Conservation (phyloP, 2,329 filamentous ascomycete species). For the Aspergillus ochraceus region DNA sequence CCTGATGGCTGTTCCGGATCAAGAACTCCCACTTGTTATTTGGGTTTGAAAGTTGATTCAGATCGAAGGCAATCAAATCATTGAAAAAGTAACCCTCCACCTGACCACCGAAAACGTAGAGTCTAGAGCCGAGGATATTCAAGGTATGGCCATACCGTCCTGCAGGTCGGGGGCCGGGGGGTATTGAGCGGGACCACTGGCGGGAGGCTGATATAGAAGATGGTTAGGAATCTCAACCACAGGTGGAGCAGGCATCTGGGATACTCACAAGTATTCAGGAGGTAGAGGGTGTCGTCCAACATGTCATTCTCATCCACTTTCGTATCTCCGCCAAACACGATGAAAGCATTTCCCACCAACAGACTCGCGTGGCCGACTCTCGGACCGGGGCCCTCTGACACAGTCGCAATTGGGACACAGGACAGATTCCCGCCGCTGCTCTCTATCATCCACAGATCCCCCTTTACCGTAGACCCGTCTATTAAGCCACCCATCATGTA, state of each 20-base stretch:
- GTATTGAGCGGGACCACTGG: constrained; percentile 94
- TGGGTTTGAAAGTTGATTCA: constrained; percentile 89
- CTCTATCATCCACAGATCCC: constrained; percentile 97
- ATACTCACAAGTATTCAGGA: constrained; percentile 91
- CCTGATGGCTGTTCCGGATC: constrained; percentile 68
- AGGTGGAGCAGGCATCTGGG: neutral
- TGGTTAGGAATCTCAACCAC: constrained; percentile 14
- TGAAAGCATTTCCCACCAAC: constrained; percentile 96
- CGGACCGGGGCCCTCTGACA: constrained; percentile 89
- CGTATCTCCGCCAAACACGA: constrained; percentile 97
- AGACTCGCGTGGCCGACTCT: constrained; percentile 92
- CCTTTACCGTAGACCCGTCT: constrained; percentile 92
- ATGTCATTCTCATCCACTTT: constrained; percentile 92
- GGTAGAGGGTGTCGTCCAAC: constrained; percentile 91
- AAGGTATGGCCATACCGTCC: constrained; percentile 95
- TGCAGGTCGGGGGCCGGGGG: constrained; percentile 78
- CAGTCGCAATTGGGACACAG: constrained; percentile 88
- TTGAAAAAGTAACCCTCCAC: constrained; percentile 99
- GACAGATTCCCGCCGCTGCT: constrained; percentile 77
- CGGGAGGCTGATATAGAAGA: constrained; percentile 70
- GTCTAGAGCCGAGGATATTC: constrained; percentile 94
- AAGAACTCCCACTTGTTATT: constrained; percentile 93
- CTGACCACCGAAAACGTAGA: constrained; percentile 96
- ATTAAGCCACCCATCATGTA: constrained; percentile 98
- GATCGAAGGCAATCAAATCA: constrained; percentile 88